Evolutionary conservation across 2,329 filamentous ascomycete genomes (phyloP).

Genomic region (Penicillium digitatum): DNA sequence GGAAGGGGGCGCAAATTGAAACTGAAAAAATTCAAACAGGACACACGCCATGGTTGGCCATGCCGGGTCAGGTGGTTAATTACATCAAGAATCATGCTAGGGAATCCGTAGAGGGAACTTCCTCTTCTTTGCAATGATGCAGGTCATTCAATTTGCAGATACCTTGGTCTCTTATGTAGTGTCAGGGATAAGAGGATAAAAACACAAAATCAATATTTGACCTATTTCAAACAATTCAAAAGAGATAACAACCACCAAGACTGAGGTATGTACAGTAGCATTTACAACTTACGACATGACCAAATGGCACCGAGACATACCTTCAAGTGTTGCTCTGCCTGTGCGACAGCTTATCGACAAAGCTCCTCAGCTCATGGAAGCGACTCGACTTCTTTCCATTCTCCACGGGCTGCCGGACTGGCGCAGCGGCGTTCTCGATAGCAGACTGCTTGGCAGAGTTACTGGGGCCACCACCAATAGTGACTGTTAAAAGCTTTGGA

Average conservation of each 20-base stretch:
- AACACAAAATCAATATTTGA: background rate
- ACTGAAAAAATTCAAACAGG: slow-evolving; percentile 29
- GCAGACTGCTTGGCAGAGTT: background rate
- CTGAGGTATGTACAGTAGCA: background rate
- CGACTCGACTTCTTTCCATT: background rate
- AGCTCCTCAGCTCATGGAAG: slow-evolving; percentile 7
- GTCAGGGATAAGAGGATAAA: background rate
- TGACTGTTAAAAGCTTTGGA: slow-evolving; percentile 55
- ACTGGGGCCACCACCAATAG: slow-evolving; percentile 47
- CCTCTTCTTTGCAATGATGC: background rate
- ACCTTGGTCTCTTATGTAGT: background rate
- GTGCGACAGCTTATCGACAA: slow-evolving; percentile 11
- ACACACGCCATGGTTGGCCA: slow-evolving; percentile 31
- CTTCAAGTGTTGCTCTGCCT: slow-evolving; percentile 2
- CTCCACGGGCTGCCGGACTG: background rate
- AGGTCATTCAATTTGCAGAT: background rate
- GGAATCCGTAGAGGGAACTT: background rate
- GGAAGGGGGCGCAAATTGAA: slow-evolving; percentile 26
- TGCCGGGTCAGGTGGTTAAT: slow-evolving; percentile 18
- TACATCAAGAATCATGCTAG: slow-evolving; percentile 20
- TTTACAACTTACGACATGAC: background rate
- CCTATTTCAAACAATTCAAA: background rate
- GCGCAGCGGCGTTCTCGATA: background rate
- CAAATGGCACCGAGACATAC: background rate
- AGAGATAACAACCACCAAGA: background rate